phyloP scores from a whole-genome alignment of 257 asterid species.

The Fraxinus excelsior region DNA sequence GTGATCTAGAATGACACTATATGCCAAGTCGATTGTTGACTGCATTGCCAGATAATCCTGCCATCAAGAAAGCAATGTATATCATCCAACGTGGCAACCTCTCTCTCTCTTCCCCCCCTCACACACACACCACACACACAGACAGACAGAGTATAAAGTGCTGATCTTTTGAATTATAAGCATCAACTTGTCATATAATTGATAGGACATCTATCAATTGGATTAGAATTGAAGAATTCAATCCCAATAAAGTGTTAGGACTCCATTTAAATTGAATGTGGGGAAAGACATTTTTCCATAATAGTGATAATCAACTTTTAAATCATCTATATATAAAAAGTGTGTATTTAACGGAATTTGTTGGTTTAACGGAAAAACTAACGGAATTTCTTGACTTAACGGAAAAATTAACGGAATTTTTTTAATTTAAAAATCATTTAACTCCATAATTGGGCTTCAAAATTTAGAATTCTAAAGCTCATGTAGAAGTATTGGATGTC shows the following conservation, averaged over 20 bases:
- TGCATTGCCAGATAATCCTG: conserved; percentile 89
- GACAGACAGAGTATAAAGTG: background rate
- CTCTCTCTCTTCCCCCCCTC: background rate
- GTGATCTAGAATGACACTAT: conserved; percentile 93
- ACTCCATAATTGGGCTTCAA: too few relatives aligned
- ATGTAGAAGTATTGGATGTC: too few relatives aligned
- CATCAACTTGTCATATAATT: background rate
- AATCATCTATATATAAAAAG: too few relatives aligned
- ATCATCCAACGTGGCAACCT: conserved; percentile 17
- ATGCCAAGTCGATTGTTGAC: conserved; percentile 82
- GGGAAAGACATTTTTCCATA: background rate
- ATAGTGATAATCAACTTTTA: conserved; percentile 3
- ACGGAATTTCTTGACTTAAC: too few relatives aligned
- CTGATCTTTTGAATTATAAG: background rate
- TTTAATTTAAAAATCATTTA: too few relatives aligned
- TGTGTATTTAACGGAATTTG: too few relatives aligned
- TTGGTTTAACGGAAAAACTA: too few relatives aligned
- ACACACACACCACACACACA: too few relatives aligned
- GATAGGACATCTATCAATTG: conserved; percentile 3
- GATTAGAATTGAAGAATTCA: conserved; percentile 10
- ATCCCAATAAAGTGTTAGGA: conserved; percentile 7
- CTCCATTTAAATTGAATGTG: conserved; percentile 14
- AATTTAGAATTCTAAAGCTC: too few relatives aligned
- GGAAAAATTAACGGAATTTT: too few relatives aligned
- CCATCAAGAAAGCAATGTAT: conserved; percentile 31